Evolutionary conservation across 148 eudicot species (phyloP).

Genomic region (Rhododendron henanense): DNA sequence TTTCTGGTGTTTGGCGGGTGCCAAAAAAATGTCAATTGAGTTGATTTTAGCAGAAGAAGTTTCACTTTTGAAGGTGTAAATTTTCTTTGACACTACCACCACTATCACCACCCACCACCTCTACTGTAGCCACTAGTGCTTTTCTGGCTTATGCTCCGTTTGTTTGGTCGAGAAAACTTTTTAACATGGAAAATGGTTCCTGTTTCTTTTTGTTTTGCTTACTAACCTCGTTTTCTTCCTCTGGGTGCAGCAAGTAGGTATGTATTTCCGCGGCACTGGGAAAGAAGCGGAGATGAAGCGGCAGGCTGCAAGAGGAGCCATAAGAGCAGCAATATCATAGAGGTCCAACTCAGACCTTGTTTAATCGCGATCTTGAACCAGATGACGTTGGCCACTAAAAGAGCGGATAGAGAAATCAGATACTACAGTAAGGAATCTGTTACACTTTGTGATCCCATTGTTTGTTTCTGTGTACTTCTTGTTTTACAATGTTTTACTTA

Average conservation of each 20-base stretch:
- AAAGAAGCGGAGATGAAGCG: constrained; percentile 37
- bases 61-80: not conserved
- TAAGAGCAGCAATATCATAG: constrained; percentile 31
- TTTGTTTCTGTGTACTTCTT: not conserved
- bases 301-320: constrained; percentile 29
- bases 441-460: not conserved
- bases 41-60: not conserved
- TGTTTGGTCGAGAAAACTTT: not conserved
- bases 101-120: not conserved
- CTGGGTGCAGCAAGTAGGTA: constrained; percentile 43
- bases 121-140: not conserved
- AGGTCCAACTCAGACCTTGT: not conserved
- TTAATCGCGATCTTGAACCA: not conserved
- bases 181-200: not conserved
- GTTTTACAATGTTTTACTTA: not conserved
- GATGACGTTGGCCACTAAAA: not conserved
- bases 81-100: not conserved
- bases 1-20: not conserved
- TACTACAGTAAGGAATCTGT: not conserved
- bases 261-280: constrained; percentile 53
- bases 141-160: not conserved
- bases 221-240: not conserved
- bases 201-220: not conserved
- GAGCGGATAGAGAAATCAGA: not conserved
- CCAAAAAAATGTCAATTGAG: not conserved